phyloP scores from a whole-genome alignment of 2,329 filamentous ascomycete genomes.

The Venturia effusa region DNA sequence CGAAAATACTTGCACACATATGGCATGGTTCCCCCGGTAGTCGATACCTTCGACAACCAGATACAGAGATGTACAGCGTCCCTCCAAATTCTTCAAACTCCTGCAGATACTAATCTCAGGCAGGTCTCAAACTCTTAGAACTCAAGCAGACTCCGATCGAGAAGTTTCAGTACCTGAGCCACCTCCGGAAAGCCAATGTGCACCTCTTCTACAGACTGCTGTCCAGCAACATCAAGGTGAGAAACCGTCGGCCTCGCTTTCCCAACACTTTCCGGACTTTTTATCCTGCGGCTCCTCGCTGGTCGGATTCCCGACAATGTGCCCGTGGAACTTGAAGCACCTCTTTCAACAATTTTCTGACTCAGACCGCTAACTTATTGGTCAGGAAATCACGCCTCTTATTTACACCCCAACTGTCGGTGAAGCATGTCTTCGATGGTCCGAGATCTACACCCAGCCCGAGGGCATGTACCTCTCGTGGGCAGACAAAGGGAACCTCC shows the following conservation, averaged over 20 bases:
- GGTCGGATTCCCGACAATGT: not conserved
- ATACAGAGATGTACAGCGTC: constrained; percentile 35
- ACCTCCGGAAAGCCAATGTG: constrained; percentile 62
- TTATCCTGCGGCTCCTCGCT: not conserved
- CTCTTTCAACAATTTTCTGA: not conserved
- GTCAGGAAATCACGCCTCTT: constrained; percentile 65
- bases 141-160: constrained; percentile 60
- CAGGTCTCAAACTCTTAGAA: constrained; percentile 63
- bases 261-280: constrained; percentile 6
- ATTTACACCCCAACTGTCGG: constrained; percentile 89
- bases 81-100: not conserved
- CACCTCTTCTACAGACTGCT: constrained; percentile 75
- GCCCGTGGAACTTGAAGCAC: not conserved
- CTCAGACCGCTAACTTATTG: constrained; percentile 3
- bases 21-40: constrained; percentile 39
- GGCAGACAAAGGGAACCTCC: constrained; percentile 83
- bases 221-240: constrained; percentile 57
- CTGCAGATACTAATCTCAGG: not conserved
- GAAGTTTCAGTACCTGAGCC: constrained; percentile 74
- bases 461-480: constrained; percentile 95
- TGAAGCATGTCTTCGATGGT: constrained; percentile 94
- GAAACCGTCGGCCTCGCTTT: not conserved
- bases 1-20: constrained; percentile 41
- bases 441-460: constrained; percentile 86
- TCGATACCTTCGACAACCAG: constrained; percentile 40